Conservation (phyloP, 768 basidiomycete species). For the Wakefieldia striispora region DNA sequence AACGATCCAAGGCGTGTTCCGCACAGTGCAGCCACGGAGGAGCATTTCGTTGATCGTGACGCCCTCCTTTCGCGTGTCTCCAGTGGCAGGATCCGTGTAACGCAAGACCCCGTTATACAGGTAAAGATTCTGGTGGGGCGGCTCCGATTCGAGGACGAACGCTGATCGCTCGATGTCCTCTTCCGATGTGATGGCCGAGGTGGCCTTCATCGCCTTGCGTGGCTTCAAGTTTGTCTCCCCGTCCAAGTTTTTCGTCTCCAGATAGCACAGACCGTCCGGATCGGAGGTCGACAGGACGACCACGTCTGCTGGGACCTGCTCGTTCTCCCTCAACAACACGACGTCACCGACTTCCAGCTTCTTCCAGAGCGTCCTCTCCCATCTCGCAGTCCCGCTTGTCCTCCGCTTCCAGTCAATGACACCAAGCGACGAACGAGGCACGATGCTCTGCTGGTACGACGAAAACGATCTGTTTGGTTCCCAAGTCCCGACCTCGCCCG, state of each 20-base stretch:
- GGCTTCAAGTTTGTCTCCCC: constrained; percentile 97
- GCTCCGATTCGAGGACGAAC: constrained; percentile 90
- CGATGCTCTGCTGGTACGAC: constrained; percentile 54
- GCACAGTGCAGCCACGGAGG: constrained; percentile 84
- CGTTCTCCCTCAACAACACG: constrained; percentile 86
- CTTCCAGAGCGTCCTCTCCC: constrained; percentile 98
- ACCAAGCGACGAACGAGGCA: constrained; percentile 56
- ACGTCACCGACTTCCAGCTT: constrained; percentile 98
- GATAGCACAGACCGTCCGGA: constrained; percentile 86
- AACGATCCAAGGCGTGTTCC: constrained; percentile 91
- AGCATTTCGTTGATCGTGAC: constrained; percentile 92
- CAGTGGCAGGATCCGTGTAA: constrained; percentile 55
- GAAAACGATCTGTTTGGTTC: constrained; percentile 39
- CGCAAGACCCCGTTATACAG: constrained; percentile 82
- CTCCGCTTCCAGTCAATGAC: constrained; percentile 81
- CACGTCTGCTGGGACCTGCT: constrained; percentile 96
- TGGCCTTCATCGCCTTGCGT: constrained; percentile 72
- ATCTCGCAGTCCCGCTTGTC: constrained; percentile 67
- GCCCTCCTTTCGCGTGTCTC: constrained; percentile 58
- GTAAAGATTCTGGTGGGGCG: constrained; percentile 92
- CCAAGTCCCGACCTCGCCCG: constrained; percentile 36
- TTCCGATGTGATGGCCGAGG: constrained; percentile 72
- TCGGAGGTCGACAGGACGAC: constrained; percentile 91
- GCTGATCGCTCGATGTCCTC: constrained; percentile 87
- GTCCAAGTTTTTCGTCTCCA: constrained; percentile 98